Base-by-base conservation (phyloP, 495 filamentous ascomycete genomes). In the Hyaloscypha variabilis region DNA sequence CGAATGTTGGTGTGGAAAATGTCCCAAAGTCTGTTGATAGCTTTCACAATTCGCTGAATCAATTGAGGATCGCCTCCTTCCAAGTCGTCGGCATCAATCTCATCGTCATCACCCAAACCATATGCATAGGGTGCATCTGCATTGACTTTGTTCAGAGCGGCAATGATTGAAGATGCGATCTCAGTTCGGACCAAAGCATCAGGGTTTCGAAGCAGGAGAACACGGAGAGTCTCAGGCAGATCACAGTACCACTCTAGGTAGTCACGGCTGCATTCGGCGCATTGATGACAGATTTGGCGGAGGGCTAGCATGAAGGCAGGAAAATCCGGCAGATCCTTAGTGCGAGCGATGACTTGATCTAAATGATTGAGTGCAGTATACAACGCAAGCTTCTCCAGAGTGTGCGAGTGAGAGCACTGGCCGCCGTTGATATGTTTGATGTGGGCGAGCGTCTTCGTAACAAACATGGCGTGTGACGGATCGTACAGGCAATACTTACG, bases 401-500 rank as follows among this genome's bases (percentile, higher is more conserved):
- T 73, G 62, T 89, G 86, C 3, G 79, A 74, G 6, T 76, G 71
- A 8, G 82, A 80, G 64, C 84, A 86, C 31, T 49, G 51, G 54
- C 73, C 53, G 74, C 75, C 68, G 74, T 78, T 59, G 77, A 72
- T 55, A 73, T 70, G 34, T 34, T 60, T 81, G 78, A 72, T 81
- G 67, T 71, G 79, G 72, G 52, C 73, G 3, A 97, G 75, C 13
- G 92, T 72, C 60, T 79, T 77, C 26, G 79, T 79, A 57, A 92
- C 83, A 68, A 97, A 94, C 8, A 75, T 68, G 14, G 88, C 79
- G 67, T 97, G 91, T 21, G 80, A 80, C 5, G 86, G 86, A 71
- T 96, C 92, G 71, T 90, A 90, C 58, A 97, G 82, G 75, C 91
- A 94, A 71, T 95, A 92, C 25, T 88, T 87, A 63, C 91, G 85